Base-by-base conservation (phyloP, 2,329 filamentous ascomycete species). In the Beauveria medogensis region DNA sequence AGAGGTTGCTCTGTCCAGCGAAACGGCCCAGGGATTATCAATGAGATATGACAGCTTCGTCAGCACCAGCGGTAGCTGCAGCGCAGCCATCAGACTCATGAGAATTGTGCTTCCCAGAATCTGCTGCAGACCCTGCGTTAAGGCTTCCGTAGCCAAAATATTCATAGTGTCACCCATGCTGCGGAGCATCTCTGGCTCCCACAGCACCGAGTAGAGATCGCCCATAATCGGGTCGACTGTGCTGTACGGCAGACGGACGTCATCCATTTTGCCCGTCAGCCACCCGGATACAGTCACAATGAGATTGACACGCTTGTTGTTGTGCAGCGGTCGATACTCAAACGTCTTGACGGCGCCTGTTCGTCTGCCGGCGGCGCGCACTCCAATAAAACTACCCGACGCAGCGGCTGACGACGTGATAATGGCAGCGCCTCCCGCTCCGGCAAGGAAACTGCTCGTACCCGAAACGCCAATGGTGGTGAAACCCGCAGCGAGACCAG, bases 101-200 rank as follows among this genome's bases (percentile, higher is more conserved):
- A 99, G 79, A 57, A 99, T 88, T 0, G 94, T 97, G 69, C 86
- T 94, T 48, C 90, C 94, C 14, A 99, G 81, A 8, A 97, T 86
- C 82, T 97, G 94, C 77, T 99, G 94, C 34, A 99, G 83, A 64
- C 93, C 92, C 82, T 96, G 91, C 0, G 94, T 97, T 63, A 99
- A 85, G 68, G 94, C 94, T 90, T 99, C 94, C 40, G 94, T 99
- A 62, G 94, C 94, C 65, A 99, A 79, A 74, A 99, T 97, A 69
- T 97, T 97, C 69, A 99, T 97, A 51, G 94, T 99, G 72, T 94
- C 91, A 83, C 94, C 94, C 88, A 97, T 99, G 74, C 91, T 96
- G 67, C 86, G 88, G 70, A 99, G 82, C 92, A 99, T 96, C 71
- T 99, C 94, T 3, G 94, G 95, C 73, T 99, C 94, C 92, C 94